A percentile compares a stretch with the other conserved stretches of the same genome.
These are phyloP conservation scores for Termitomyces sp. DNA, from an alignment of 768 basidiomycete genomes.

Conservation along the genomic window DNA sequence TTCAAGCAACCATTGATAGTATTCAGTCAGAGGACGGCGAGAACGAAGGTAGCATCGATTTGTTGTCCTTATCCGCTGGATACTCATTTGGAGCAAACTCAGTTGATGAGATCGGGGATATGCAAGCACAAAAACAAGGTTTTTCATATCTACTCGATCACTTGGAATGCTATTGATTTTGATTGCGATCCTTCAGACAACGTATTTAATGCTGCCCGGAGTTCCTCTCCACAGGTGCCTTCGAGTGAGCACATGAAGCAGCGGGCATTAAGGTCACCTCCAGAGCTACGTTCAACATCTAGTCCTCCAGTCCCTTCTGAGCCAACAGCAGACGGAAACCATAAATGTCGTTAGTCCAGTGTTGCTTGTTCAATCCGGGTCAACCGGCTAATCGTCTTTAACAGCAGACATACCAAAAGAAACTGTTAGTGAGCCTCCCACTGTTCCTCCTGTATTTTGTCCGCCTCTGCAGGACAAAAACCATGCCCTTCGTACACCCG, in stretches of 20 bases:
- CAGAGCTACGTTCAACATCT: neutral
- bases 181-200: neutral
- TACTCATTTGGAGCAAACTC: neutral
- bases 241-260: neutral
- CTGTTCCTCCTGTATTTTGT: conserved; percentile 8
- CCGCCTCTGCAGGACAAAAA: conserved; percentile 10
- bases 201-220: neutral
- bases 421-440: neutral
- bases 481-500: conserved; percentile 3
- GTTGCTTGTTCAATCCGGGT: neutral
- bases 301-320: neutral
- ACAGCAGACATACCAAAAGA: neutral
- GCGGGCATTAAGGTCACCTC: neutral
- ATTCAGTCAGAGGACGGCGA: conserved; percentile 6
- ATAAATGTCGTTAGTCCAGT: neutral
- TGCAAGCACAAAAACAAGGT: neutral
- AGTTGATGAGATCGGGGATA: neutral
- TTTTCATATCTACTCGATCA: neutral
- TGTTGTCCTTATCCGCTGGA: neutral
- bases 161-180: neutral
- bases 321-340: neutral
- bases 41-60: neutral
- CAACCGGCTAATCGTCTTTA: neutral
- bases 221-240: neutral
- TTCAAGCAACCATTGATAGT: conserved; percentile 14